These are phyloP conservation scores for Priceomyces carsonii DNA, from an alignment of 805 yeast genomes.

Conservation along the genomic window DNA sequence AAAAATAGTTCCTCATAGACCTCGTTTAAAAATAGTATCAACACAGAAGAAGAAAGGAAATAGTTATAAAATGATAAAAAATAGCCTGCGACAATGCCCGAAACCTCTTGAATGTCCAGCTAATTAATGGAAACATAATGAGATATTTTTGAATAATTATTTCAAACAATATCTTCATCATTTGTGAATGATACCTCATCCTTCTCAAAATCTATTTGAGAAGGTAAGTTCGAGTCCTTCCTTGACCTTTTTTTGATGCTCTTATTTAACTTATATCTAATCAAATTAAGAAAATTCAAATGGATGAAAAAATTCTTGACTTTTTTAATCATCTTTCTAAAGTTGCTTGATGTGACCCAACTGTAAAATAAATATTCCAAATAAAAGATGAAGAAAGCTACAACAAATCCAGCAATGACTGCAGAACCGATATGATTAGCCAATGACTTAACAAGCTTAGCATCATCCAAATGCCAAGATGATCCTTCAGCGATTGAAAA, in stretches of 20 bases:
- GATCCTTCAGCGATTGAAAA: conserved; percentile 81
- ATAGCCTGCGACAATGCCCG: too few species aligned
- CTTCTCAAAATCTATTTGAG: conserved; percentile 31
- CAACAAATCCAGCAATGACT: conserved; percentile 65
- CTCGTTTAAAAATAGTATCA: too few species aligned
- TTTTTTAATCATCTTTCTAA: conserved; percentile 22
- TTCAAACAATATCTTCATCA: conserved; percentile 4
- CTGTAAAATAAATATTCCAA: conserved; percentile 42
- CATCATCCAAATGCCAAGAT: conserved; percentile 92
- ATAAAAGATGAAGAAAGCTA: conserved; percentile 45
- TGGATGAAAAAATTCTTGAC: conserved; percentile 5
- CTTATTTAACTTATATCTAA: conserved; percentile 12
- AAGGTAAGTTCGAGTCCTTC: conserved; percentile 57
- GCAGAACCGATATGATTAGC: conserved; percentile 75
- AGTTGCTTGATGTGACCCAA: conserved; percentile 31
- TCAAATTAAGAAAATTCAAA: conserved; percentile 4
- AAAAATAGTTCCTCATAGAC: too few species aligned
- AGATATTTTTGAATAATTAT: background rate
- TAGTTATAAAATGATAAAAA: too few species aligned
- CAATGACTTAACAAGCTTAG: conserved; percentile 69
- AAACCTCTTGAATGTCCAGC: too few species aligned
- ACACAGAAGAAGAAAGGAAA: too few species aligned
- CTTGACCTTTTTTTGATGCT: conserved; percentile 41
- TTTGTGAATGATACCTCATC: conserved; percentile 3
- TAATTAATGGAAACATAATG: background rate